Base-by-base conservation (phyloP, 1,139 yeast genomes). In the Geotrichum restrictum region DNA sequence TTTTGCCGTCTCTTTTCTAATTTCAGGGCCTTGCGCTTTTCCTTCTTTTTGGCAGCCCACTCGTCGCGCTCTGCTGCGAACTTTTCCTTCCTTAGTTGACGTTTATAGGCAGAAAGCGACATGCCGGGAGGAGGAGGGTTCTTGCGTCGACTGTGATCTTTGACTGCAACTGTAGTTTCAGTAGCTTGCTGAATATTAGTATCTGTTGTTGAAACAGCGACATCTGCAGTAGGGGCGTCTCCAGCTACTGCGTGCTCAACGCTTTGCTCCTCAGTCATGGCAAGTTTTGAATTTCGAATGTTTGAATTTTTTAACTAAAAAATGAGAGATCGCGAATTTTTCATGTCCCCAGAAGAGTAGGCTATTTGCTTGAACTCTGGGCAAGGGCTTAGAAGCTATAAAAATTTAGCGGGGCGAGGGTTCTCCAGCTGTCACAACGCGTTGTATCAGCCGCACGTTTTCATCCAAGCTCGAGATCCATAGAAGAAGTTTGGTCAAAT, bases 51-150 rank as follows among this genome's bases (percentile, higher is more conserved):
- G 71, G 62, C 83, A 74, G 54, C 71, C 69, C 60, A 75, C 69
- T 54, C 81, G 3, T 77, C 87, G 60, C 84, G 83, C 52, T 78
- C 75, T 46, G 78, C 86, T 52, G 82, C 89, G 76, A 85, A 81
- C 62, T 75, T 73, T 60, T 79, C 72, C 56, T 74, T 76, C 60
- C 79, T 82, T 61, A 83, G 78, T 56, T 78, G 74, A 61, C 81
- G 81, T 66, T 91, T 91, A 84, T 88, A 91, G 57, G 85, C 91
- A 18, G 79, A 78, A 64, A 86, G 87, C 38, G 94, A 81, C 87
- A 88, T 83, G 8, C 95, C 96, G 1, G 51, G 56, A 10, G 56
- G 56, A 16, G 56, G 56, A 14, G 56, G 56, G 38, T 53, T 53
- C 19, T 53, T 53, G 32, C 56, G 34, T 27, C 51, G 31, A 32